phyloP scores from a whole-genome alignment of 805 yeast genomes.

The Metschnikowia colocasiae region DNA sequence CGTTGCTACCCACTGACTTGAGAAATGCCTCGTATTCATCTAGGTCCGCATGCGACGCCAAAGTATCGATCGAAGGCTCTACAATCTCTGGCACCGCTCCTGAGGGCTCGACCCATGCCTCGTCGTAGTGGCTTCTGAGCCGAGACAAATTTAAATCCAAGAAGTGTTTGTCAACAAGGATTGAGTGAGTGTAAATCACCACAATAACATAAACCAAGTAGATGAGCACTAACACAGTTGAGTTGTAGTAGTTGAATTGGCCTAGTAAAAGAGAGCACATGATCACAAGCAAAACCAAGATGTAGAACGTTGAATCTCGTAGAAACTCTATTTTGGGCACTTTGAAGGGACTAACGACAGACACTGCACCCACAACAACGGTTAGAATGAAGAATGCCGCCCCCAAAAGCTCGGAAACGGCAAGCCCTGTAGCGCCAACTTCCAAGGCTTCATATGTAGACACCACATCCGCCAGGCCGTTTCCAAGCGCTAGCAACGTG shows the following conservation, averaged over 20 bases:
- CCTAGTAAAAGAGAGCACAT: conserved; percentile 56
- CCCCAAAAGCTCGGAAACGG: conserved; percentile 88
- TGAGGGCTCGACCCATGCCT: background rate
- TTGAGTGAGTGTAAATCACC: conserved; percentile 30
- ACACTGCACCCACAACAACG: conserved; percentile 77
- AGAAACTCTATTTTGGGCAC: conserved; percentile 52
- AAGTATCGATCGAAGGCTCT: conserved; percentile 11
- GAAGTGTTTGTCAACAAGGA: conserved; percentile 8
- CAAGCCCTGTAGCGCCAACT: conserved; percentile 67
- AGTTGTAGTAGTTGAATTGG: conserved; percentile 49
- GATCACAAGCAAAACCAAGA: conserved; percentile 46
- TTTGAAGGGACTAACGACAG: conserved; percentile 58
- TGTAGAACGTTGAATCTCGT: conserved; percentile 60
- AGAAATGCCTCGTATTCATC: conserved; percentile 15
- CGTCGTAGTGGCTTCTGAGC: conserved; percentile 14
- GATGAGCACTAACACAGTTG: conserved; percentile 51
- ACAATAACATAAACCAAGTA: conserved; percentile 57
- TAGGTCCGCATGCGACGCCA: conserved; percentile 9
- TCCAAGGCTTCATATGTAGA: conserved; percentile 81
- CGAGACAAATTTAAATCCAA: conserved; percentile 10
- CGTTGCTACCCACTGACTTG: conserved; percentile 10
- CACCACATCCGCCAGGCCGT: conserved; percentile 87
- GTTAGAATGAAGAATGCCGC: conserved; percentile 81
- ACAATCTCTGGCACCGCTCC: conserved; percentile 1
- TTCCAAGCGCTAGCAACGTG: conserved; percentile 85